Evolutionary conservation across 768 basidiomycete species (phyloP).

Genomic region (Russula lepida): DNA sequence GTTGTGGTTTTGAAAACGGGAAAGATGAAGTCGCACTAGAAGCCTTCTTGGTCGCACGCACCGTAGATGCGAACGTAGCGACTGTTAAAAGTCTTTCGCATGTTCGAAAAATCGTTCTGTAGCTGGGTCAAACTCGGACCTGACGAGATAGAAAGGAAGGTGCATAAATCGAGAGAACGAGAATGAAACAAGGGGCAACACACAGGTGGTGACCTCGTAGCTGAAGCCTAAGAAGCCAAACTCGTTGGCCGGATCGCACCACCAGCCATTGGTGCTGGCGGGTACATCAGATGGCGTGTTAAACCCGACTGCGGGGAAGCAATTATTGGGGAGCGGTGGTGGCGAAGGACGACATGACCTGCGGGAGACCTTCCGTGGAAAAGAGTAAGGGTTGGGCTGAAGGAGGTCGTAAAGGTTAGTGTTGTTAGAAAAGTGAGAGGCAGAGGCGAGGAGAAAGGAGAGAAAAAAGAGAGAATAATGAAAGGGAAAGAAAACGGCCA

Average conservation of each 20-base stretch:
- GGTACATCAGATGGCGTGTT: slow-evolving; percentile 47
- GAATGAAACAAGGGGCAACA: slow-evolving; percentile 15
- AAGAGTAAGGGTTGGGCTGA: neutral
- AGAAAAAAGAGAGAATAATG: neutral
- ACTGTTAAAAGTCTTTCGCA: slow-evolving; percentile 48
- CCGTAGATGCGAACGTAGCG: slow-evolving; percentile 53
- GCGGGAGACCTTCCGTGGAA: neutral
- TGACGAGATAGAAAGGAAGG: slow-evolving; percentile 23
- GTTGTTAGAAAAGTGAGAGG: neutral
- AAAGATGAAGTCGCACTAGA: slow-evolving; percentile 28
- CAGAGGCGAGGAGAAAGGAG: neutral
- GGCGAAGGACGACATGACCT: neutral
- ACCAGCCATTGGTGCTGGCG: slow-evolving; percentile 25
- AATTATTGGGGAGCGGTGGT: slow-evolving; percentile 13
- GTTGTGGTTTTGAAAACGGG: neutral
- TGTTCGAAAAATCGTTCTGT: slow-evolving; percentile 49
- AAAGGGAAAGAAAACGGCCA: neutral
- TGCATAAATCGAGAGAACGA: neutral
- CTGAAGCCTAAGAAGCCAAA: slow-evolving; percentile 73
- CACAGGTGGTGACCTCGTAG: slow-evolving; percentile 61
- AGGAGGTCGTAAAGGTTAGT: neutral
- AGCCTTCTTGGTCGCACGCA: slow-evolving; percentile 31
- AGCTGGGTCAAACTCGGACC: slow-evolving; percentile 49
- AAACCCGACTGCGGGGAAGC: slow-evolving; percentile 39
- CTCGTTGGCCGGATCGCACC: slow-evolving; percentile 55